These are phyloP conservation scores for Sclerotinia spermophila DNA, from an alignment of 2,329 filamentous ascomycete genomes.

Conservation along the genomic window DNA sequence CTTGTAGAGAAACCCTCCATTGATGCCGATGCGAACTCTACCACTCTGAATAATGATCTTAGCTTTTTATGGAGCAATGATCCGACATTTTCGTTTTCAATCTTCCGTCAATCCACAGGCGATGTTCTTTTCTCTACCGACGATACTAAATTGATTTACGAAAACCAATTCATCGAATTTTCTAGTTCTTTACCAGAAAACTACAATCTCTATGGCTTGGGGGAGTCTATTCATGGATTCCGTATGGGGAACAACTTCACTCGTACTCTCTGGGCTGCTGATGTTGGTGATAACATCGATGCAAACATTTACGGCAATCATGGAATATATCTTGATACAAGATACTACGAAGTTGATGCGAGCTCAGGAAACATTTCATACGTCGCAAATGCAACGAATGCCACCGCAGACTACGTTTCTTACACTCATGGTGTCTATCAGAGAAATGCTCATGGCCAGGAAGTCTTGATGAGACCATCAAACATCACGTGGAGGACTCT, in stretches of 20 bases:
- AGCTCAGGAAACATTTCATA: slow-evolving; percentile 49
- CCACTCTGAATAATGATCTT: slow-evolving; percentile 51
- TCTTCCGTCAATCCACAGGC: slow-evolving; percentile 55
- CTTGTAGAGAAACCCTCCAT: slow-evolving; percentile 44
- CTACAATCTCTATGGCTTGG: slow-evolving; percentile 73
- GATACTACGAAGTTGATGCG: slow-evolving; percentile 60
- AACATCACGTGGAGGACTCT: slow-evolving; percentile 71
- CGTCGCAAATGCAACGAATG: slow-evolving; percentile 51
- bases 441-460: slow-evolving; percentile 73
- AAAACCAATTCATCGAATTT: slow-evolving; percentile 77
- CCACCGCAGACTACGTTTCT: slow-evolving; percentile 55
- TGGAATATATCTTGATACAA: slow-evolving; percentile 75
- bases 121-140: slow-evolving; percentile 67
- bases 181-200: slow-evolving; percentile 61
- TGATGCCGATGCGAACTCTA: slow-evolving; percentile 41
- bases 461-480: slow-evolving; percentile 60
- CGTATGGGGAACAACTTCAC: slow-evolving; percentile 71
- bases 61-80: slow-evolving; percentile 51
- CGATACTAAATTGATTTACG: slow-evolving; percentile 63
- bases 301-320: slow-evolving; percentile 64
- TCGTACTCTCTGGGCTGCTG: slow-evolving; percentile 64
- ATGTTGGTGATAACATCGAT: slow-evolving; percentile 62
- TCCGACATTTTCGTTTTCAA: slow-evolving; percentile 64
- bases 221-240: slow-evolving; percentile 68
- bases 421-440: slow-evolving; percentile 74